phyloP scores from a whole-genome alignment of 495 filamentous ascomycete species.

The Aspergillus nidulans region DNA sequence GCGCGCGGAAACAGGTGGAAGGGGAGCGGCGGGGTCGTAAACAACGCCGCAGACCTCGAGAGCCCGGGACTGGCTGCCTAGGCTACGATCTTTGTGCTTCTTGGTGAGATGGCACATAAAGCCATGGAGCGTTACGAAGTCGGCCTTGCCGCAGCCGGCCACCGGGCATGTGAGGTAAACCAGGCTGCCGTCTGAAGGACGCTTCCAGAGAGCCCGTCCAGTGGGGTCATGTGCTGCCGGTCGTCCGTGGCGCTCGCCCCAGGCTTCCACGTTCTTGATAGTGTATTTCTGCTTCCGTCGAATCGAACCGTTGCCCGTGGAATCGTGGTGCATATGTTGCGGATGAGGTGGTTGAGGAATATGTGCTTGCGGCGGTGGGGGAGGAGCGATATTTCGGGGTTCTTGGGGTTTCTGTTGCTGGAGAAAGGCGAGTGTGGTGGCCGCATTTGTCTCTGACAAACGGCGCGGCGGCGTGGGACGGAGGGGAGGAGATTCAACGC shows the following conservation, averaged over 20 bases:
- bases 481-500: conserved; percentile 39
- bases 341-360: conserved; percentile 21
- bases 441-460: conserved; percentile 45
- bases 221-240: conserved; percentile 44
- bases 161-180: conserved; percentile 47
- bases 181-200: conserved; percentile 42
- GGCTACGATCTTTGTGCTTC: conserved; percentile 46
- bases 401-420: conserved; percentile 48
- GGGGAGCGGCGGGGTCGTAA: conserved; percentile 39
- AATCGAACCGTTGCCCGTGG: conserved; percentile 28
- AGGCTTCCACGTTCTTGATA: conserved; percentile 48
- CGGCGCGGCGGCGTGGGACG: conserved; percentile 42
- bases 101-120: conserved; percentile 51
- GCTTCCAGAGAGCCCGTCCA: conserved; percentile 43
- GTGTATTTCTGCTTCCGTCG: conserved; percentile 49
- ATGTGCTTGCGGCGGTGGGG: conserved; percentile 29
- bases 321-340: conserved; percentile 31
- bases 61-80: conserved; percentile 44
- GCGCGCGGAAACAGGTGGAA: conserved; percentile 32
- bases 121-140: conserved; percentile 45
- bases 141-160: conserved; percentile 40
- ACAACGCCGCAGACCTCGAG: conserved; percentile 45
- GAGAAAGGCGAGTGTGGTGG: conserved; percentile 50
- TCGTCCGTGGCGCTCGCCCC: conserved; percentile 45
- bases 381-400: conserved; percentile 35